Evolutionary conservation across 192 early-diverging fungal genomes (phyloP), one percentile per base, ranked within the genome.

Genomic region (Kappamyces sp.): DNA sequence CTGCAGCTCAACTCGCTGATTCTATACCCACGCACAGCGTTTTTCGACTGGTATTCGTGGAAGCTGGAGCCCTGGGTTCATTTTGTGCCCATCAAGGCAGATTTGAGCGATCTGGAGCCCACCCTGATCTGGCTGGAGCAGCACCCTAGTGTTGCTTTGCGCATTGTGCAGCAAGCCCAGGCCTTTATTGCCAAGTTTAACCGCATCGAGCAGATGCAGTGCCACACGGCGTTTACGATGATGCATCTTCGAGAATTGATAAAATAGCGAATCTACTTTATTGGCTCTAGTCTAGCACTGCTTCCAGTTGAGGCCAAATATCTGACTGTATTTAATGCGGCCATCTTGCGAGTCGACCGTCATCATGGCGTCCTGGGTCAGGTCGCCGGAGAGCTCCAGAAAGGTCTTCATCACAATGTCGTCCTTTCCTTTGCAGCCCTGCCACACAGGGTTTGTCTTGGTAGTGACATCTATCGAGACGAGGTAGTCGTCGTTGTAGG

Each of bases 201-300:
- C 31, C 6, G 51, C n/a, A 12, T 54, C n/a, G 59, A 15, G 32
- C 48, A 60, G 31, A 54, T 60, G 59, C 41, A 60, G 59, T 60
- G 59, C 31, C 49, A 60, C 34, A 58, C 59, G 5, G 59, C 38
- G 36, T 23, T 57, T n/a, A 42, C 44, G 54, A 57, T 57, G 54
- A 8, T 57, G 33, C 38, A 57, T 23, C 23, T 23, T 23, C 23
- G 23, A 23, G 23, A 23, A 23, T 23, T 23, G 23, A 23, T 23
- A 23, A 23, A 23, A 23, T 23, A 23, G 23, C 23, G 23, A 23
- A 23, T 23, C 23, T 23, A 23, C 23, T 23, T 23, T 23, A 23
- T 23, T 23, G 23, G 23, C 23, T 23, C 23, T 23, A 23, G 23
- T 23, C 23, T 23, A 23, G 23, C 23, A 23, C 23, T 23, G 23